These are phyloP conservation scores for Trametes versicolor DNA, from an alignment of 1,284 basidiomycete species.

Conservation along the genomic window DNA sequence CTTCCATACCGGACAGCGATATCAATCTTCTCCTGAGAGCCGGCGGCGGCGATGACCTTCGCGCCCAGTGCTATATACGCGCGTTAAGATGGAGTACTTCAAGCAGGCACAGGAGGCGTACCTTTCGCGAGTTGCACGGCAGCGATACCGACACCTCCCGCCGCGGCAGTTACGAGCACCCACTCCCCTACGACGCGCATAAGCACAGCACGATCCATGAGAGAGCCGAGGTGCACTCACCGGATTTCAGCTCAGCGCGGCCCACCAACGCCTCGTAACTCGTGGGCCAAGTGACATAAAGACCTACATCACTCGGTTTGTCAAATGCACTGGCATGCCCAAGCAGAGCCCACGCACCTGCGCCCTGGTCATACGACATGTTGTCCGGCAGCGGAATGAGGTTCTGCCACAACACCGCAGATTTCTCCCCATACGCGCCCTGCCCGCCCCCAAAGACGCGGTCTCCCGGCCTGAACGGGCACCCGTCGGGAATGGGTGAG, in stretches of 20 bases:
- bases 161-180: slow-evolving; percentile 90
- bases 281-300: slow-evolving; percentile 90
- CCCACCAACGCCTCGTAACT: slow-evolving; percentile 90
- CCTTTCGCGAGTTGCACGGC: slow-evolving; percentile 93
- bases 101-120: slow-evolving; percentile 41
- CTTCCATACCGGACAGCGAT: slow-evolving; percentile 74
- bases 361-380: slow-evolving; percentile 75
- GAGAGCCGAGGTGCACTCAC: slow-evolving; percentile 46
- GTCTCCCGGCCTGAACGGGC: slow-evolving; percentile 85
- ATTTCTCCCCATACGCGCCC: slow-evolving; percentile 83
- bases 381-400: slow-evolving; percentile 70
- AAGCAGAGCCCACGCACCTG: slow-evolving; percentile 46
- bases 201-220: slow-evolving; percentile 5
- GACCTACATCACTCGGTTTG: slow-evolving; percentile 50
- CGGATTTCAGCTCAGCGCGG: slow-evolving; percentile 80
- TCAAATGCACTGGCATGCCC: background rate
- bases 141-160: slow-evolving; percentile 92
- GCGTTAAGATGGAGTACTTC: background rate
- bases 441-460: slow-evolving; percentile 90
- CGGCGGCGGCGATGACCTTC: slow-evolving; percentile 83
- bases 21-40: slow-evolving; percentile 74
- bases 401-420: slow-evolving; percentile 60
- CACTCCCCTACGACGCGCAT: slow-evolving; percentile 73
- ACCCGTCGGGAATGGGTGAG: slow-evolving; percentile 87
- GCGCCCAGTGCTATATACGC: slow-evolving; percentile 68